A percentile compares a stretch with the other conserved stretches of the same genome.
These are phyloP conservation scores for Suhomyces pyralidae DNA, from an alignment of 805 yeast species.

Conservation along the genomic window DNA sequence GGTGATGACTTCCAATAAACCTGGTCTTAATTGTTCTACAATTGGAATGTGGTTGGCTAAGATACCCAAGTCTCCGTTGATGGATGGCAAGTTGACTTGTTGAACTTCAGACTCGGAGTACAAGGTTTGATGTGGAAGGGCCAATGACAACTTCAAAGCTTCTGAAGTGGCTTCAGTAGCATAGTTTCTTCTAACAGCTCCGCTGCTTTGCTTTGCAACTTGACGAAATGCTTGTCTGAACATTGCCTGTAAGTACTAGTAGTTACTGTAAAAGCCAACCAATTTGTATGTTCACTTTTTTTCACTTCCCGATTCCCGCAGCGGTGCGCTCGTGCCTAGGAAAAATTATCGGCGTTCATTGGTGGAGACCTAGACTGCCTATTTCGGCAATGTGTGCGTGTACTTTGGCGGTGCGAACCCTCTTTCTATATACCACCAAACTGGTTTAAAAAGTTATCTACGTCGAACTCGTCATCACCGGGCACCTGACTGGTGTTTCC, in stretches of 20 bases:
- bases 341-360: slow-evolving; percentile 26
- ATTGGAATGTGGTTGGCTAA: slow-evolving; percentile 97
- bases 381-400: slow-evolving; percentile 17
- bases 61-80: slow-evolving; percentile 94
- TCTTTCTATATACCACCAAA: slow-evolving; percentile 24
- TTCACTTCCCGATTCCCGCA: slow-evolving; percentile 6
- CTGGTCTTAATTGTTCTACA: slow-evolving; percentile 94
- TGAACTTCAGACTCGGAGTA: slow-evolving; percentile 54
- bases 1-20: slow-evolving; percentile 88
- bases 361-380: slow-evolving; percentile 30
- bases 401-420: neutral
- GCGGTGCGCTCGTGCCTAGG: slow-evolving; percentile 3
- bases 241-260: slow-evolving; percentile 30
- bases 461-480: slow-evolving; percentile 44
- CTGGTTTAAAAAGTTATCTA: slow-evolving; percentile 43
- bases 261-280: neutral
- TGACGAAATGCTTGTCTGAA: slow-evolving; percentile 64
- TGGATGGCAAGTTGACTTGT: slow-evolving; percentile 93
- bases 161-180: slow-evolving; percentile 80
- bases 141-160: slow-evolving; percentile 80
- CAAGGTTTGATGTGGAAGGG: slow-evolving; percentile 82
- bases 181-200: slow-evolving; percentile 72
- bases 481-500: slow-evolving; percentile 15
- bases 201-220: slow-evolving; percentile 55
- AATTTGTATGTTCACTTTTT: slow-evolving; percentile 2